Evolutionary conservation across 331 rosid species (phyloP), one percentile per base, ranked within the genome.

Genomic region (Stylosanthes scabra): DNA sequence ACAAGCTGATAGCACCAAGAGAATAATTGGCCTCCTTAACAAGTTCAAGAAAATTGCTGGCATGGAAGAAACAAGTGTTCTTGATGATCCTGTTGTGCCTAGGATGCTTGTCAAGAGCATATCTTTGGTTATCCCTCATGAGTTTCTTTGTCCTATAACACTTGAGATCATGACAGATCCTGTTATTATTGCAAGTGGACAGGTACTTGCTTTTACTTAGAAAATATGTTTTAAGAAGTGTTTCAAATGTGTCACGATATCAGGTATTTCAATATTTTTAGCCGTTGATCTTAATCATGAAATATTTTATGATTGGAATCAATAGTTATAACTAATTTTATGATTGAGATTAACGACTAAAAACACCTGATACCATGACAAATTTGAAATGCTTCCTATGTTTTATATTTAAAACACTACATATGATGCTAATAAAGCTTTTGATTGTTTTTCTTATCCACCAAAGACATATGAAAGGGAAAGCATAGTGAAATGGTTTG

Each of bases 401-500:
- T 20, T 20, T 20, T 20, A 20, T 20, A 20, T 20, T 20, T 20
- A 20, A 20, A 20, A 20, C 25, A 44, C 10, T 13, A 42, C 29
- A 37, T 41, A 20, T 28, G 54, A 29, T 9, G 14, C 77, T 65
- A 37, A 50, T 51, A 58, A 62, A 52, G 7, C 68, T 51, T 49
- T 49, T n/a, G n/a, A n/a, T n/a, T n/a, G n/a, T n/a, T n/a, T n/a
- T n/a, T n/a, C n/a, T n/a, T n/a, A n/a, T n/a, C n/a, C 79, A 14
- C 76, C 72, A 27, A 67, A 92, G 98, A 87, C 98, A 46, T 93
- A 86, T 61, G 97, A 93, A 81, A 86, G 91, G 80, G 91, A 82
- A 54, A 89, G 96, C 92, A 89, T 93, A 84, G 82, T 83, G 75
- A 89, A 78, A 60, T 93, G 98, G 98, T 83, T 93, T 46, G 75